A percentile compares a stretch with the other conserved stretches of the same genome.
Conservation (phyloP, 2,329 filamentous ascomycete genomes). For the Septoria petroselini region DNA sequence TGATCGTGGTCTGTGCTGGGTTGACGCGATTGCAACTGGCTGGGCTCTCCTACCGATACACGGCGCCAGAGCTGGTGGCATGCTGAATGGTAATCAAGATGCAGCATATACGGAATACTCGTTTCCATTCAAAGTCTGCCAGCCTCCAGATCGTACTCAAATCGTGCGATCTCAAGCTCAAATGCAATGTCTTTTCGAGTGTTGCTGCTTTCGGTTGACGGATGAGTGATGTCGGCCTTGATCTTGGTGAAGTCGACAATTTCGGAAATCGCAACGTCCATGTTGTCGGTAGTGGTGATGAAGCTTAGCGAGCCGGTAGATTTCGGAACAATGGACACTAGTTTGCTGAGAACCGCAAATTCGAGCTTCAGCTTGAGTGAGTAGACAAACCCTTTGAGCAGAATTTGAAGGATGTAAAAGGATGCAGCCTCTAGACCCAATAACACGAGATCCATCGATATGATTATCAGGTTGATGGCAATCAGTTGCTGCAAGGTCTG, state of each 20-base stretch:
- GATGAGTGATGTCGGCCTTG: conserved; percentile 23
- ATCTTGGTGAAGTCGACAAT: conserved; percentile 25
- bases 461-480: conserved; percentile 41
- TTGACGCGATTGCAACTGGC: too few species aligned
- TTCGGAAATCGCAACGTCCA: conserved; percentile 20
- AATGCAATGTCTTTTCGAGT: conserved; percentile 1
- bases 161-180: conserved; percentile 23
- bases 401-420: conserved; percentile 38
- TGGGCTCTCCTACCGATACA: too few species aligned
- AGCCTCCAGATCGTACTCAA: conserved; percentile 15
- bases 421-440: conserved; percentile 37
- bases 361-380: conserved; percentile 39
- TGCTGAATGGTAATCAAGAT: too few species aligned
- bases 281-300: conserved; percentile 16
- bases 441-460: conserved; percentile 39
- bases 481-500: conserved; percentile 39
- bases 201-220: conserved; percentile 13
- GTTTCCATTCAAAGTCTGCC: too few species aligned
- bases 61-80: too few species aligned
- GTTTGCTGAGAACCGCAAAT: conserved; percentile 34
- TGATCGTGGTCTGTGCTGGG: too few species aligned
- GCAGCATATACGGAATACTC: too few species aligned
- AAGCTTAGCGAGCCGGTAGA: conserved; percentile 23
- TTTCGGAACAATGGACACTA: conserved; percentile 32
- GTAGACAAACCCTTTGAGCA: conserved; percentile 40